These are phyloP conservation scores for Dryas integrifolia DNA, from an alignment of 331 rosid genomes.

Conservation along the genomic window DNA sequence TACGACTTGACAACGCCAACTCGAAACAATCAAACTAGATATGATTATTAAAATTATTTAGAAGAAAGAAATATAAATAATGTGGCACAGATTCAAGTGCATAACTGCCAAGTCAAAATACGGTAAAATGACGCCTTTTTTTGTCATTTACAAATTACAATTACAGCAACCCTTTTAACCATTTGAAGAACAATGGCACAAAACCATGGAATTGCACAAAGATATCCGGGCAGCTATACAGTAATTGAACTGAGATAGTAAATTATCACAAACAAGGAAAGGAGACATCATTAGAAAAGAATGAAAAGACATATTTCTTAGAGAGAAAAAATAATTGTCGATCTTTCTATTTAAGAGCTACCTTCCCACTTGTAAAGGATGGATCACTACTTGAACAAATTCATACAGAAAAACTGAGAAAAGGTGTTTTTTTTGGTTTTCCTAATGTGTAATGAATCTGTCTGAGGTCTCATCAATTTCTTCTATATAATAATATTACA, in stretches of 20 bases:
- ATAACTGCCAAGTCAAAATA: neutral
- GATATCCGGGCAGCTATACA: neutral
- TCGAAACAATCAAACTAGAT: conserved; percentile 13
- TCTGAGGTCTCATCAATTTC: conserved; percentile 41
- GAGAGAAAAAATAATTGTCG: conserved; percentile 10
- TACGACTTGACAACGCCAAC: conserved; percentile 11
- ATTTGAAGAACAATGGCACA: neutral
- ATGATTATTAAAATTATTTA: neutral
- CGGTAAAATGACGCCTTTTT: neutral
- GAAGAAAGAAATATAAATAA: neutral
- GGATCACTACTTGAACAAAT: conserved; percentile 33
- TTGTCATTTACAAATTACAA: conserved; percentile 3
- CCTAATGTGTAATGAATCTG: conserved; percentile 35
- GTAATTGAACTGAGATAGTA: neutral
- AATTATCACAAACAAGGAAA: neutral
- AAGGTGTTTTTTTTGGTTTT: neutral
- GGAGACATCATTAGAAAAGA: neutral
- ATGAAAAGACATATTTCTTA: neutral
- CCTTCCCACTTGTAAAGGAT: conserved; percentile 36
- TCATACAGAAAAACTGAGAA: conserved; percentile 32
- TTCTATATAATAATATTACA: conserved; percentile 48
- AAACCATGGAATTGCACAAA: neutral
- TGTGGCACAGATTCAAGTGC: neutral
- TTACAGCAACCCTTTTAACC: neutral
- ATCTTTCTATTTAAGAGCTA: conserved; percentile 32